A percentile compares a stretch with the other conserved stretches of the same genome.
phyloP scores from a whole-genome alignment of 768 basidiomycete genomes.

The Russula griseocarnosa region DNA sequence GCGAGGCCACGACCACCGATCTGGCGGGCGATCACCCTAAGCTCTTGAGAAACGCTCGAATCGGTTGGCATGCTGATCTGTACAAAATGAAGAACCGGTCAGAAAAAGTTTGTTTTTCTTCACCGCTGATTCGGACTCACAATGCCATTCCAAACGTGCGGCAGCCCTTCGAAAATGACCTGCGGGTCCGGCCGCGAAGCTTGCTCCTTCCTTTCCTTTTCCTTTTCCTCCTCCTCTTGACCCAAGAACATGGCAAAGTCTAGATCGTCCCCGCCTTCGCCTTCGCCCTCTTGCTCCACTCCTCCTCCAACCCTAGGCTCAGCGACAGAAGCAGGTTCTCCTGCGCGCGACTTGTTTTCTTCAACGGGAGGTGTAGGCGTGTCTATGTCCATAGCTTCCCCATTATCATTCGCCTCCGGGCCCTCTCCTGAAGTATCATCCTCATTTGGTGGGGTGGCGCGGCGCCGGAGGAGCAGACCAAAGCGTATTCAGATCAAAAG shows the following conservation, averaged over 20 bases:
- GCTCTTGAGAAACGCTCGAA: constrained; percentile 62
- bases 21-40: constrained; percentile 66
- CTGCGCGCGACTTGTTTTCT: not conserved
- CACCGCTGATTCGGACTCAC: constrained; percentile 39
- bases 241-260: constrained; percentile 83
- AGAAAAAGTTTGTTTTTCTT: constrained; percentile 18
- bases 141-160: constrained; percentile 71
- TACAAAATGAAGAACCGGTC: constrained; percentile 5
- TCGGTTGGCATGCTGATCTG: constrained; percentile 81
- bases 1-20: constrained; percentile 68
- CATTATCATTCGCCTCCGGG: not conserved
- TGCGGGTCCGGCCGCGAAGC: constrained; percentile 23
- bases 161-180: constrained; percentile 50
- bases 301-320: constrained; percentile 22
- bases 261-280: constrained; percentile 48
- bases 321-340: not conserved
- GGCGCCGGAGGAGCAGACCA: constrained; percentile 51
- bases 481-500: constrained; percentile 69
- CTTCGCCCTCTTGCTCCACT: constrained; percentile 45
- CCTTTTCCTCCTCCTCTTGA: constrained; percentile 45
- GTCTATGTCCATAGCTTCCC: constrained; percentile 12
- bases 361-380: constrained; percentile 14
- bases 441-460: constrained; percentile 3
- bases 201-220: not conserved
- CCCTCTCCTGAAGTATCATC: constrained; percentile 36